Evolutionary conservation across 805 yeast genomes (phyloP).

Genomic region (Lipomyces sp.): DNA sequence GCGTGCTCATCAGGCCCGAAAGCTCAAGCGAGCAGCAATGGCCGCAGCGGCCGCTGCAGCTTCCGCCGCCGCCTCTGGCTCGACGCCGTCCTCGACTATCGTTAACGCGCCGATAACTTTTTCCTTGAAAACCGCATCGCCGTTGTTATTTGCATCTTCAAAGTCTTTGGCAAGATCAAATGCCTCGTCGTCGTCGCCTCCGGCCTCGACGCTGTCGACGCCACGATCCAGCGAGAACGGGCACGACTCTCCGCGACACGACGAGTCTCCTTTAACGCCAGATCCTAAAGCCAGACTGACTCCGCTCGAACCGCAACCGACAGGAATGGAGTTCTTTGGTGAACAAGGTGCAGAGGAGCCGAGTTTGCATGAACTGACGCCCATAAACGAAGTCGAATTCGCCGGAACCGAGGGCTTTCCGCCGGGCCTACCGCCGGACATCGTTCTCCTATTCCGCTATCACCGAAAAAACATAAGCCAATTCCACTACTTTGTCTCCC

Average conservation of each 20-base stretch:
- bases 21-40: slow-evolving; percentile 11
- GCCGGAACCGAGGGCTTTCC: neutral
- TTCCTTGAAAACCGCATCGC: too few relatives aligned
- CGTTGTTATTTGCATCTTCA: too few relatives aligned
- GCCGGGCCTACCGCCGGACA: slow-evolving; percentile 5
- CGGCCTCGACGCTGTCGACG: neutral
- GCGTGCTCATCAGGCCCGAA: slow-evolving; percentile 13
- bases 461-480: slow-evolving; percentile 17
- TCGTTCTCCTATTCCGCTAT: slow-evolving; percentile 8
- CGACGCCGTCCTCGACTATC: neutral
- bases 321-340: too few relatives aligned
- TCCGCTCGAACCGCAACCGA: too few relatives aligned
- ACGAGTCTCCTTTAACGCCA: too few relatives aligned
- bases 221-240: neutral
- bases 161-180: neutral
- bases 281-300: too few relatives aligned
- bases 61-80: neutral
- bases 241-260: neutral
- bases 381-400: neutral
- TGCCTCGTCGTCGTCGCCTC: neutral
- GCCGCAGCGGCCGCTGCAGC: slow-evolving; percentile 11
- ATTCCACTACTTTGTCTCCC: slow-evolving; percentile 21
- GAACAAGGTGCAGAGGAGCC: too few relatives aligned
- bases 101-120: too few relatives aligned
- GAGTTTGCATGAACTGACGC: too few relatives aligned